Conservation (phyloP, 140 eudicot genomes). For the Bidens hawaiensis region DNA sequence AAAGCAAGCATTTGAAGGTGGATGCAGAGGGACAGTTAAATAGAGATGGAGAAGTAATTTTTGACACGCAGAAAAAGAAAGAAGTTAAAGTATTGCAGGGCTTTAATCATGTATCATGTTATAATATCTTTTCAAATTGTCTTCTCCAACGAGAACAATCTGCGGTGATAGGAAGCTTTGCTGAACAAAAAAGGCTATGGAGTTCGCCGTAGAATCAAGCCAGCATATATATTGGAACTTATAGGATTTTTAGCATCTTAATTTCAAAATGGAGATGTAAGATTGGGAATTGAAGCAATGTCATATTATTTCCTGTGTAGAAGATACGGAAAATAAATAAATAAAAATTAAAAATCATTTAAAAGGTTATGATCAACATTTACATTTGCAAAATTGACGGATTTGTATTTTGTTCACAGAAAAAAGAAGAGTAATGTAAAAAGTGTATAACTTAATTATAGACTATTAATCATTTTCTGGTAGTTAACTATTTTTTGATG, state of each 20-base stretch:
- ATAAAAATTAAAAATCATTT: too few relatives aligned
- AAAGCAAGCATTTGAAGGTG: constrained; percentile 34
- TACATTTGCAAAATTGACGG: too few relatives aligned
- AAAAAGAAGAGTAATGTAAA: too few relatives aligned
- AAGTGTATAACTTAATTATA: too few relatives aligned
- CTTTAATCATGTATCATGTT: constrained; percentile 35
- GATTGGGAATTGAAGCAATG: too few relatives aligned
- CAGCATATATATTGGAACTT: constrained; percentile 1
- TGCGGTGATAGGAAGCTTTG: constrained; percentile 69
- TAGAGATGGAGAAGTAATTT: constrained; percentile 42
- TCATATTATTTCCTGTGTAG: too few relatives aligned
- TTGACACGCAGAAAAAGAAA: constrained; percentile 18
- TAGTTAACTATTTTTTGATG: too few relatives aligned
- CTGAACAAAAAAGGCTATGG: constrained; percentile 59
- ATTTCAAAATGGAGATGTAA: neutral
- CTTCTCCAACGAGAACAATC: constrained; percentile 48
- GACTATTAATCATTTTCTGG: too few relatives aligned
- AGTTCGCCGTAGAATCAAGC: constrained; percentile 9
- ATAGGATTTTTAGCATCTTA: too few relatives aligned
- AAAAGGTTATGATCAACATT: too few relatives aligned
- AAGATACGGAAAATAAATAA: too few relatives aligned
- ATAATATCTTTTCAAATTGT: constrained; percentile 32
- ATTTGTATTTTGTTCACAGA: too few relatives aligned
- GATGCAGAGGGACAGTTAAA: constrained; percentile 48
- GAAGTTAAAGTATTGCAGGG: constrained; percentile 41